phyloP scores from a whole-genome alignment of 192 early-diverging fungal species.

The Dimargaris cristalligena region DNA sequence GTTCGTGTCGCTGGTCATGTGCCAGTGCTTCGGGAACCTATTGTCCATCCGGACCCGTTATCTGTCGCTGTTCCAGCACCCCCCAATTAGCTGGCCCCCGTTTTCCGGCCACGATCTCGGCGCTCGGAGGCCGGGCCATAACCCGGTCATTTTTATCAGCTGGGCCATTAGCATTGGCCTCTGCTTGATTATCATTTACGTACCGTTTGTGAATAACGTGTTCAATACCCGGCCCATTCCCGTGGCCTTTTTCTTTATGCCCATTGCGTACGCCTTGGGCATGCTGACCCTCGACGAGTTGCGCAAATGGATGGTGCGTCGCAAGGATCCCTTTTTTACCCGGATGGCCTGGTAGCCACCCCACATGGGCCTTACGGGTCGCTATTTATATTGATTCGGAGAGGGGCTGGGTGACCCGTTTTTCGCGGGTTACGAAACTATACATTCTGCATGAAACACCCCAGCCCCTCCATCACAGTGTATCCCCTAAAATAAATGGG shows the following conservation, averaged over 20 bases:
- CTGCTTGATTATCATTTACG: constrained; percentile 8
- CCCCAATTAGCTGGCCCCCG: not conserved
- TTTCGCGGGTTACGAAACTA: too few relatives aligned
- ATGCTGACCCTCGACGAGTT: constrained; percentile 38
- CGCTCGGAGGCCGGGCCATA: not conserved
- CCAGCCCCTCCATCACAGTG: too few relatives aligned
- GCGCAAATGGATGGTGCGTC: constrained; percentile 33
- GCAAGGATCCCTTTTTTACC: not conserved
- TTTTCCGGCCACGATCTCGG: not conserved
- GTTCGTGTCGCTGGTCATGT: constrained; percentile 27
- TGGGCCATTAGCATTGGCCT: constrained; percentile 3
- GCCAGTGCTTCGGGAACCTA: constrained; percentile 30
- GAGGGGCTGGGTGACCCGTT: too few relatives aligned
- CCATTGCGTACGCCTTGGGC: constrained; percentile 30
- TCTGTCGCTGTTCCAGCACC: constrained; percentile 20
- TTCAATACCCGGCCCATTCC: constrained; percentile 38
- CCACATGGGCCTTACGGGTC: too few relatives aligned
- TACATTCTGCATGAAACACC: too few relatives aligned
- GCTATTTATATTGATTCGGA: too few relatives aligned
- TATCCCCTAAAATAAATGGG: too few relatives aligned
- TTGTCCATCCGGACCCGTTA: constrained; percentile 26
- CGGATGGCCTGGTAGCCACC: not conserved
- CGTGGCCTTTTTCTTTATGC: constrained; percentile 39
- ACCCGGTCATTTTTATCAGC: not conserved
- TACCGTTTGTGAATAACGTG: constrained; percentile 13